A percentile compares a stretch with the other conserved stretches of the same genome.
phyloP scores from a whole-genome alignment of 192 early-diverging fungal species.

The Phlyctochytrium bullatum region DNA sequence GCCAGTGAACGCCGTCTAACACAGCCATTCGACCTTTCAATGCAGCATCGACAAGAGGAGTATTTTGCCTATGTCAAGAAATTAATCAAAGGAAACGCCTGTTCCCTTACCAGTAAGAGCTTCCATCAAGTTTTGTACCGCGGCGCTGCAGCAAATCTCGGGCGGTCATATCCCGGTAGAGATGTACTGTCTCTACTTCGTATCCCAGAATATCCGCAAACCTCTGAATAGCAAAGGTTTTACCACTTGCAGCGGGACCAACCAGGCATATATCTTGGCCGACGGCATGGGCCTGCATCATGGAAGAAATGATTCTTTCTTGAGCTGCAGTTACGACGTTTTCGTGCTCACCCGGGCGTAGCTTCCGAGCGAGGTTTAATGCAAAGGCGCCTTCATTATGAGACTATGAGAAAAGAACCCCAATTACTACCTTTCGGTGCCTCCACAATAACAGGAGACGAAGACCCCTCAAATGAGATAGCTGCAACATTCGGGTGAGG shows the following conservation, averaged over 20 bases:
- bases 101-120: conserved; percentile 61
- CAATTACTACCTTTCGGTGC: too few species aligned
- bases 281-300: conserved; percentile 35
- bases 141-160: conserved; percentile 75
- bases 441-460: too few species aligned
- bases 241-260: conserved; percentile 73
- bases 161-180: conserved; percentile 79
- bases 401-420: too few species aligned
- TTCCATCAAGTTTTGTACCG: conserved; percentile 65
- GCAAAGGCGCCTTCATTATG: too few species aligned
- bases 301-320: conserved; percentile 19
- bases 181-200: conserved; percentile 65
- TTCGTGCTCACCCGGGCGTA: too few species aligned
- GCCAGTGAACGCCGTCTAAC: conserved; percentile 69
- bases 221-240: conserved; percentile 63
- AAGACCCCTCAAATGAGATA: too few species aligned
- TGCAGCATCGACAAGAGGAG: conserved; percentile 69
- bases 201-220: conserved; percentile 59
- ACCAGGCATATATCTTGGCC: conserved; percentile 64
- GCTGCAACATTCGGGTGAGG: too few species aligned
- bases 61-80: conserved; percentile 37
- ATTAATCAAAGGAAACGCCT: not conserved
- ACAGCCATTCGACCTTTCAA: conserved; percentile 69
- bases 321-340: conserved; percentile 32
- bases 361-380: too few species aligned